Base-by-base conservation (phyloP, 2,329 filamentous ascomycete species). In the Knufia fluminis region DNA sequence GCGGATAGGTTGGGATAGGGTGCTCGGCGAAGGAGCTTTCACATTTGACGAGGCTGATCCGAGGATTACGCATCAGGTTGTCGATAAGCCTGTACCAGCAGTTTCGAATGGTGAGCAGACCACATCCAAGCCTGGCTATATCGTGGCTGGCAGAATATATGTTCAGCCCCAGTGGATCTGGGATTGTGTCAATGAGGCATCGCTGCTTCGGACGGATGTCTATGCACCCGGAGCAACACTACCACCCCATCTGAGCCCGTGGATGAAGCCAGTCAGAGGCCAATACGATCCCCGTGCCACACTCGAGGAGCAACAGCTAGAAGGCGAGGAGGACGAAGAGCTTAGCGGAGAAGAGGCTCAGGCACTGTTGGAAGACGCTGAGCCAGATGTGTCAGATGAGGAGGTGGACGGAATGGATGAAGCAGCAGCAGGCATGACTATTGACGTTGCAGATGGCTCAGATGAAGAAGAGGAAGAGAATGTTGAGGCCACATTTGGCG, bases 131-230 rank as follows among this genome's bases (percentile, higher is more conserved):
- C 70, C 74, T 24, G 85, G 86, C 61, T 80, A 80, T 55, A 81
- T 89, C 53, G 84, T 97, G 54, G 89, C 91, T n/a, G 91, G 91
- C 31, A 79, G 92, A 57, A 88, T 82, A 55, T 98, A 98, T 60
- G 72, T 98, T 49, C 92, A 98, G 71, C 92, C 92, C 17, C 92
- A 98, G 66, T 98, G 94, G 91, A 82, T 98, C 3, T 98, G 92
- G 92, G 92, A 98, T 64, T 91, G 86, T 61, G 73, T 95, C 65
- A 98, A 98, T 65, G 86, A 92, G 40, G 87, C 88, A 54, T 88
- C 91, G 67, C 72, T 98, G 49, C 82, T 96, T 65, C 78, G 85
- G 57, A 80, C 90, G 26, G 88, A 96, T 63, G 70, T 90, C 31
- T 98, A 98, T 62, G 86, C 84, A 0, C 92, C 92, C 1, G 92